Base-by-base conservation (phyloP, 257 asterid species). In the Lycium barbarum region DNA sequence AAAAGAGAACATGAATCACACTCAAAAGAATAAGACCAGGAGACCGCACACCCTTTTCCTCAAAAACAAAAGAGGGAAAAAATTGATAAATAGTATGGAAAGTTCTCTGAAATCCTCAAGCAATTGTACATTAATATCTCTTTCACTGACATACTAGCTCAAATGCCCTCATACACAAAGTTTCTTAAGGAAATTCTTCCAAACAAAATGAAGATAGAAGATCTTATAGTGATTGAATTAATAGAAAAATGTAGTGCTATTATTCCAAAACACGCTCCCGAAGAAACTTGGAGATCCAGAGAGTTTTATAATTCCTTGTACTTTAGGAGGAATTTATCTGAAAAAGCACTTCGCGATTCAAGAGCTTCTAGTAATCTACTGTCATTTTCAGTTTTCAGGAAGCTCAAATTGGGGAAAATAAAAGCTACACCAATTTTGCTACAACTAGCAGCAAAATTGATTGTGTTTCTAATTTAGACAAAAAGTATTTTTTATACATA, bases 41-140 rank as follows among this genome's bases (percentile, higher is more conserved):
- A 58, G 9, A 58, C 17, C 1, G 9, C 9, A 58, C 26, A 15
- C 63, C 63, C 9, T 17, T 17, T 58, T n/a, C 63, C 22, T 58
- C 22, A 17, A 58, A 58, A 58, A 58, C 63, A 17, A 58, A 58
- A 58, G 20, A 54, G n/a, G 59, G 59, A 54, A 54, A 38, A 38
- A 58, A 15, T 17, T 7, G 10, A 58, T 58, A 17, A 58, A 17
- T 10, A 17, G 8, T 58, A 17, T 58, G 63, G 63, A 3, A 73
- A 43, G 20, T 73, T 40, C 12, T 58, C 40, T 13, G 81, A n/a
- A 35, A 9, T 73, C 55, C 55, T 73, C 58, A 73, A 73, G 57
- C 9, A 73, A 45, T 45, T 73, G 81, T 17, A 40, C 33, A 73
- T 73, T 35, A 73, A 73, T 45, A n/a, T 73, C 5, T 58, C 81